Conservation (phyloP, 148 eudicot species). For the Vaccinium macrocarpon region DNA sequence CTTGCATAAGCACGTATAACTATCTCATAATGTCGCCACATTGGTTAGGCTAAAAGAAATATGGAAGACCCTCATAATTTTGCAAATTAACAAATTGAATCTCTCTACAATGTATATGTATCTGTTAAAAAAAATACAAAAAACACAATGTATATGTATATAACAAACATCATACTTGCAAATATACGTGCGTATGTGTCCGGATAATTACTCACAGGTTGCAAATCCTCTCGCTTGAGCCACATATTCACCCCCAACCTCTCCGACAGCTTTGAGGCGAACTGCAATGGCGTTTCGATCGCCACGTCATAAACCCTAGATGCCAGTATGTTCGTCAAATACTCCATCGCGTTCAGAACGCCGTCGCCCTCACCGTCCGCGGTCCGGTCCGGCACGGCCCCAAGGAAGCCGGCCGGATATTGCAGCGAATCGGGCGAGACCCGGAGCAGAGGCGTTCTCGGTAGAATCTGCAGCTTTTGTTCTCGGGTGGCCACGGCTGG, state of each 20-base stretch:
- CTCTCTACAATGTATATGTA: no score
- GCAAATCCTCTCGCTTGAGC: conserved; percentile 86
- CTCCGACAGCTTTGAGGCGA: conserved; percentile 58
- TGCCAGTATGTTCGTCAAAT: conserved; percentile 53
- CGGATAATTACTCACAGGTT: conserved; percentile 44
- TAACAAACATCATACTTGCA: neutral
- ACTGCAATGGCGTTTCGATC: conserved; percentile 64
- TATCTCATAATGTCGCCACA: no score
- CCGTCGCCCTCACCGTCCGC: neutral
- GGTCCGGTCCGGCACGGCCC: conserved; percentile 39
- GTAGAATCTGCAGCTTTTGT: conserved; percentile 4
- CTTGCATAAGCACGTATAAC: no score
- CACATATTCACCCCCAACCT: conserved; percentile 53
- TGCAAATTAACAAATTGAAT: neutral
- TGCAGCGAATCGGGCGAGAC: conserved; percentile 56
- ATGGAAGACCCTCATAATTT: neutral
- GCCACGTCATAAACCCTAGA: conserved; percentile 81
- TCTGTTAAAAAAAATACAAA: no score
- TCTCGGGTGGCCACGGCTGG: conserved; percentile 14
- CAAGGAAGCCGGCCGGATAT: conserved; percentile 55
- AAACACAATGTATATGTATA: no score
- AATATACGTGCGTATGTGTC: neutral
- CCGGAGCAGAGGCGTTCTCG: conserved; percentile 11
- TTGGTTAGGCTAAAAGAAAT: no score
- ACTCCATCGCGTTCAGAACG: conserved; percentile 50